Conservation (phyloP, 73 alveolate species). For the Effrenium voratum region DNA sequence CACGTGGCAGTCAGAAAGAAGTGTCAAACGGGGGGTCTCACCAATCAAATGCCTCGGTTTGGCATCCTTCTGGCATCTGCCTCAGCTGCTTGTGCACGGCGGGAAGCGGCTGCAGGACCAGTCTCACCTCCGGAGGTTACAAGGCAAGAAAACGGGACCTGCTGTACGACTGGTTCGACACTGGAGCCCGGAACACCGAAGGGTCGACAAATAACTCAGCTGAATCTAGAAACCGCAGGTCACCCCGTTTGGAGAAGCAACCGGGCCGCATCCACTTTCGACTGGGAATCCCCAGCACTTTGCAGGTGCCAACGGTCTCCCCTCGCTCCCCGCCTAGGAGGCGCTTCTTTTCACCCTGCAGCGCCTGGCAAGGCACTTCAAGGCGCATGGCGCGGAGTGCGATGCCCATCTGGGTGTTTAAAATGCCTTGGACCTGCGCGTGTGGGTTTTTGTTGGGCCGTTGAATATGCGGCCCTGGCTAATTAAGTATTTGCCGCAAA, state of each 20-base stretch:
- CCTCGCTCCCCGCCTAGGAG: slow-evolving; percentile 32
- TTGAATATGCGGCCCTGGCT: not conserved
- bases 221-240: not conserved
- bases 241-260: not conserved
- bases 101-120: slow-evolving; percentile 27
- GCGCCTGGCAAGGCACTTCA: not conserved
- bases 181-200: not conserved
- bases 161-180: not conserved
- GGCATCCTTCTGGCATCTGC: not conserved
- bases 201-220: not conserved
- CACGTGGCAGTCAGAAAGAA: not conserved
- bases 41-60: no score
- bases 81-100: slow-evolving; percentile 15
- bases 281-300: not conserved
- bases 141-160: not conserved
- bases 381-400: not conserved
- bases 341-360: slow-evolving; percentile 39
- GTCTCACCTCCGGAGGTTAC: not conserved
- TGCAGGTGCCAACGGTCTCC: not conserved
- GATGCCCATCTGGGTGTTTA: not conserved
- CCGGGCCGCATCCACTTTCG: not conserved
- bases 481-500: not conserved
- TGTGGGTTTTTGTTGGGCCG: not conserved
- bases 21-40: not conserved
- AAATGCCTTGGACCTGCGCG: not conserved